phyloP scores from a whole-genome alignment of 2,329 filamentous ascomycete genomes.

The Aureobasidium leucospermi region DNA sequence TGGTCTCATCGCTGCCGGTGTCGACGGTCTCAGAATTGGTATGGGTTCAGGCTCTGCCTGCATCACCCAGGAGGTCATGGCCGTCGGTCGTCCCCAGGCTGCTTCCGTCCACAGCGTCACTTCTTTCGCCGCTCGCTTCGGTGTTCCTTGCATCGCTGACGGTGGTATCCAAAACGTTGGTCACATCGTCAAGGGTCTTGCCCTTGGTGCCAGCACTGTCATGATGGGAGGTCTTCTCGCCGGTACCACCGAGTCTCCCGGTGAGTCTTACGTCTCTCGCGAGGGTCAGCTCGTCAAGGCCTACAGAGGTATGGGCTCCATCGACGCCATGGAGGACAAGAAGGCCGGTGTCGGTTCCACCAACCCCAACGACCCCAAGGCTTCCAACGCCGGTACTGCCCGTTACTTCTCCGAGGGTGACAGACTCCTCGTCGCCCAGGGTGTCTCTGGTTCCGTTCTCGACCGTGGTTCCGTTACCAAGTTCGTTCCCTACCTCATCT shows the following conservation, averaged over 20 bases:
- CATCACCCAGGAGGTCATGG: slow-evolving; percentile 99
- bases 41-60: slow-evolving; percentile 98
- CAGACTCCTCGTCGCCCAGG: slow-evolving; percentile 89
- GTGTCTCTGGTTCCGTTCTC: slow-evolving; percentile 80
- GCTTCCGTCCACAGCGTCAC: slow-evolving; percentile 87
- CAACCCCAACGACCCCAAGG: slow-evolving; percentile 55
- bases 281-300: slow-evolving; percentile 98
- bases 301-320: slow-evolving; percentile 97
- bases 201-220: slow-evolving; percentile 86
- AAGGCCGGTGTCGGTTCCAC: slow-evolving; percentile 65
- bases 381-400: slow-evolving; percentile 87
- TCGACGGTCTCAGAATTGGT: slow-evolving; percentile 92
- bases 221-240: slow-evolving; percentile 99
- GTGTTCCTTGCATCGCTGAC: slow-evolving; percentile 95
- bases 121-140: slow-evolving; percentile 82
- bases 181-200: slow-evolving; percentile 96
- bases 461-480: slow-evolving; percentile 83
- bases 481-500: slow-evolving; percentile 91
- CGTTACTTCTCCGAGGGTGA: slow-evolving; percentile 98
- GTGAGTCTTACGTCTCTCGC: slow-evolving; percentile 89
- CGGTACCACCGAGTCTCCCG: slow-evolving; percentile 94
- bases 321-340: slow-evolving; percentile 99
- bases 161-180: slow-evolving; percentile 97
- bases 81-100: slow-evolving; percentile 91
- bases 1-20: slow-evolving; percentile 81